Evolutionary conservation across 139 green algal genomes (phyloP).

Genomic region (Zygnema cylindricum): DNA sequence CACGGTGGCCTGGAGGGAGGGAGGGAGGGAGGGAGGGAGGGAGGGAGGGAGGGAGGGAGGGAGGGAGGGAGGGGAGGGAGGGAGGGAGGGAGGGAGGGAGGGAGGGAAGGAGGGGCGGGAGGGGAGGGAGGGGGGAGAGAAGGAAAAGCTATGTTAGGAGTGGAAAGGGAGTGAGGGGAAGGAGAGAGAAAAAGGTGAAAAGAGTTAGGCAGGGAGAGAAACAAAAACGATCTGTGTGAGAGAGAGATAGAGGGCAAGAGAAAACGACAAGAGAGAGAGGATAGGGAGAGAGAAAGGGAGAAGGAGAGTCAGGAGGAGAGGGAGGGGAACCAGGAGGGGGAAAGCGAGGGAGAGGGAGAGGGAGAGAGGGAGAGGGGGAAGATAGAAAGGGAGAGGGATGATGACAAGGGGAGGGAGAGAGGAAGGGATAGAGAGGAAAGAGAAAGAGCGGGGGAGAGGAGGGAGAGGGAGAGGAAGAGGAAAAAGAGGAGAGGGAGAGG

Average conservation of each 20-base stretch:
- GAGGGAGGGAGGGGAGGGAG: neutral
- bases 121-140: neutral
- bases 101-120: neutral
- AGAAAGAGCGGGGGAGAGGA: neutral
- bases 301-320: neutral
- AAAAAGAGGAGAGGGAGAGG: neutral
- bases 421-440: neutral
- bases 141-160: no score
- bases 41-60: neutral
- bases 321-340: neutral
- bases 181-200: neutral
- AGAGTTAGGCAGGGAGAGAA: neutral
- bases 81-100: neutral
- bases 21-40: neutral
- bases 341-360: neutral
- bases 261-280: neutral
- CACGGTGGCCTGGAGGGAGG: neutral
- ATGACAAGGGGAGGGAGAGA: neutral
- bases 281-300: neutral
- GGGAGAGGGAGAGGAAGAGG: neutral
- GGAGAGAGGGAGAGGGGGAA: neutral
- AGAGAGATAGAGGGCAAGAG: neutral
- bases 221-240: neutral
- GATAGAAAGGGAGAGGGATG: no score
- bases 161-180: no score